phyloP scores from a whole-genome alignment of 176 grass and related monocot species.

The Lolium multiflorum region DNA sequence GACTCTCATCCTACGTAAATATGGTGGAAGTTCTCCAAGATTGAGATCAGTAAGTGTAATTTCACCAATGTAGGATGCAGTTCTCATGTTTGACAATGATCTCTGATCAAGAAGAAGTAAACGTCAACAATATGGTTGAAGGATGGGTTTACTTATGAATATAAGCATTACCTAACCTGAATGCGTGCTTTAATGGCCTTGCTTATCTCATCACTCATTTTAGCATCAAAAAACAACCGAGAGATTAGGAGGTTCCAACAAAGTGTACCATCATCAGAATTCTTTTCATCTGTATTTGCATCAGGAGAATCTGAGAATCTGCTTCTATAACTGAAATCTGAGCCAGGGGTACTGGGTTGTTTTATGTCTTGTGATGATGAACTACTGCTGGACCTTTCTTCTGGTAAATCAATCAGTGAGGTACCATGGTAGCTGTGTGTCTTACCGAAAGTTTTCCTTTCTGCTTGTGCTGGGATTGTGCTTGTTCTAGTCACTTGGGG shows the following conservation, averaged over 20 bases:
- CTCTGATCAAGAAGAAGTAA: slow-evolving; percentile 57
- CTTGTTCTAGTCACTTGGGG: slow-evolving; percentile 47
- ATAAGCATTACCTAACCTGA: slow-evolving; percentile 58
- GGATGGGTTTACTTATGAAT: slow-evolving; percentile 23
- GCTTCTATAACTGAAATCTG: slow-evolving; percentile 41
- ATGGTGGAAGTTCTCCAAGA: slow-evolving; percentile 71
- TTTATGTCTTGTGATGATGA: slow-evolving; percentile 42
- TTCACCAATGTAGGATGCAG: slow-evolving; percentile 73
- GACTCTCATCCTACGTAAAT: slow-evolving; percentile 65
- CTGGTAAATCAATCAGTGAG: slow-evolving; percentile 26
- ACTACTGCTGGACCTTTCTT: slow-evolving; percentile 36
- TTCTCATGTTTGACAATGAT: slow-evolving; percentile 66
- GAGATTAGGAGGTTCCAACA: slow-evolving; percentile 84
- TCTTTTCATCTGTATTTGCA: slow-evolving; percentile 41
- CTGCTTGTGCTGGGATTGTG: slow-evolving; percentile 39
- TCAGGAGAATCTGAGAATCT: slow-evolving; percentile 30
- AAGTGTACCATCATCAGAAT: slow-evolving; percentile 61
- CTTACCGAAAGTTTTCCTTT: slow-evolving; percentile 54
- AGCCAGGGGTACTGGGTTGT: slow-evolving; percentile 44
- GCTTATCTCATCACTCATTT: slow-evolving; percentile 56
- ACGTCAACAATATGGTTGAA: not conserved
- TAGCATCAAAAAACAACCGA: slow-evolving; percentile 88
- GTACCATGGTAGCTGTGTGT: slow-evolving; percentile 16
- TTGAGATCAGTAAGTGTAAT: slow-evolving; percentile 62
- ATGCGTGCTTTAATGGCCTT: slow-evolving; percentile 67